Conservation (phyloP, 1,139 yeast genomes). For the Yamadazyma trypodendri region DNA sequence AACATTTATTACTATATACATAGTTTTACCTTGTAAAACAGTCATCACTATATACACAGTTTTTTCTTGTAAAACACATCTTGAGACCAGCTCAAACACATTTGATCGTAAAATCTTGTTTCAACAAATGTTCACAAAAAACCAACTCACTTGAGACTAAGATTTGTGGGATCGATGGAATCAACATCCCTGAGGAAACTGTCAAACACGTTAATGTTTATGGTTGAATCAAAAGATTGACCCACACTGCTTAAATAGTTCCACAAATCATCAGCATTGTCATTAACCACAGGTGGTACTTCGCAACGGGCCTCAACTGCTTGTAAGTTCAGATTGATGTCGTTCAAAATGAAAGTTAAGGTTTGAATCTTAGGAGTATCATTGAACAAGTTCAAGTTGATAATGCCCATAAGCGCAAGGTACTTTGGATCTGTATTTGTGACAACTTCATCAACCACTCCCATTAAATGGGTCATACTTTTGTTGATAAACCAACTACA, state of each 20-base stretch:
- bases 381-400: slow-evolving; percentile 2
- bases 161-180: neutral
- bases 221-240: neutral
- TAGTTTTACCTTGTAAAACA: too few relatives aligned
- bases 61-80: neutral
- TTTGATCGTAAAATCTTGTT: too few relatives aligned
- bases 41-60: too few relatives aligned
- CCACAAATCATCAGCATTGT: slow-evolving; percentile 4
- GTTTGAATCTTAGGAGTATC: slow-evolving; percentile 3
- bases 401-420: neutral
- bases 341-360: neutral
- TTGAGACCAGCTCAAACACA: slow-evolving; percentile 5
- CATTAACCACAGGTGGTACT: neutral
- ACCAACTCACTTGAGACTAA: neutral
- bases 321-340: slow-evolving; percentile 1
- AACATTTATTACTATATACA: too few relatives aligned
- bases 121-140: too few relatives aligned
- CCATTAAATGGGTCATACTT: neutral
- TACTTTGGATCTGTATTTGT: neutral
- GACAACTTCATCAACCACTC: neutral
- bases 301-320: too few relatives aligned
- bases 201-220: neutral
- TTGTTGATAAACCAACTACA: slow-evolving; percentile 6
- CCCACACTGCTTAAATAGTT: slow-evolving; percentile 1
- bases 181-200: slow-evolving; percentile 2